Conservation (phyloP, 441 rosid species). For the Bocquillonia castaneifolia region DNA sequence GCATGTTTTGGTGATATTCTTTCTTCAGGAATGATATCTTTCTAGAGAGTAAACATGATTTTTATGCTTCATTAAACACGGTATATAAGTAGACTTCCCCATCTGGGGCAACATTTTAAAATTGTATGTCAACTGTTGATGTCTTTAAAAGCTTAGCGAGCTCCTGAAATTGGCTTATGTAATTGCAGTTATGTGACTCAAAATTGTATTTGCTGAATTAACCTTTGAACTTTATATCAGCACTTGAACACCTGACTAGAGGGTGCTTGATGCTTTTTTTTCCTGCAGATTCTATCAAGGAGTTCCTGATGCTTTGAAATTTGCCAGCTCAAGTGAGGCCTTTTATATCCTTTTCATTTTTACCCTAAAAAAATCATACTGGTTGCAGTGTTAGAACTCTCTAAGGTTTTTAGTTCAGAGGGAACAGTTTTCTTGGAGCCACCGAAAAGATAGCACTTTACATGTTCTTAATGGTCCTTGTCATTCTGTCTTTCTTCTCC, state of each 20-base stretch:
- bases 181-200: background rate
- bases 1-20: background rate
- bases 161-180: background rate
- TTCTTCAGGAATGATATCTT: background rate
- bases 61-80: background rate
- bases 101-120: background rate
- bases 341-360: constrained; percentile 8
- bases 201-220: background rate
- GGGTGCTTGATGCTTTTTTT: constrained; percentile 17
- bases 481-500: background rate
- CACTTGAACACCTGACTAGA: constrained; percentile 15
- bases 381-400: background rate
- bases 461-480: background rate
- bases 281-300: constrained; percentile 81
- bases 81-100: background rate
- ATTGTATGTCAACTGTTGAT: background rate
- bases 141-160: background rate
- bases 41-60: background rate
- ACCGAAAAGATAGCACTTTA: background rate
- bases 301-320: constrained; percentile 75
- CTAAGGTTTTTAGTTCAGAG: background rate
- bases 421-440: background rate
- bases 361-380: background rate
- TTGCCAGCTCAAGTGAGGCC: constrained; percentile 67
- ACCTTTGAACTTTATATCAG: constrained; percentile 1